Evolutionary conservation across 2,329 filamentous ascomycete species (phyloP), one percentile per base, ranked within the genome.

Genomic region (Clonostachys chloroleuca): DNA sequence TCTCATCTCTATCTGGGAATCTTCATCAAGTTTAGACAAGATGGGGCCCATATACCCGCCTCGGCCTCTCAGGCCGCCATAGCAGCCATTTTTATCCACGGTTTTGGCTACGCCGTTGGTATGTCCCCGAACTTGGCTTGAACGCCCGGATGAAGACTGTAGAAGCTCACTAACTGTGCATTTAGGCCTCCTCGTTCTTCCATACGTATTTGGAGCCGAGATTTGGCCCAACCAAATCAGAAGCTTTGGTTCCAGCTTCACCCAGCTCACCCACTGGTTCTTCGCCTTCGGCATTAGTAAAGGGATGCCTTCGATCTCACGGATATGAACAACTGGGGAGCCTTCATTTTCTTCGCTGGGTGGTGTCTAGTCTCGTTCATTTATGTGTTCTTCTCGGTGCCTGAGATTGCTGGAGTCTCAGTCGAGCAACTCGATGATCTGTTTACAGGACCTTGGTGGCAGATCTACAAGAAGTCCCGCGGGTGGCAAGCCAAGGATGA

Each of bases 161-260:
- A 16, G 14, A 16, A 4, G 13, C 34, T 44, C 16, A 44, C 16
- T 17, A 12, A 35, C 13, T 40, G 12, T 37, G 5, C 40, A 24
- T 24, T 12, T 14, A 60, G 58, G 59, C 5, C 49, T 64, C 0
- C 45, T 69, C 1, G 59, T 66, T 34, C 63, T 75, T 2, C 71
- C 71, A 0, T 75, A 73, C 43, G 60, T 75, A 5, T 72, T 75
- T 46, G 67, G 66, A 5, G 63, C 61, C 2, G 70, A 75, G 46
- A 54, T 74, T 0, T 75, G 69, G 61, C 71, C 72, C 2, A 73
- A 73, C 49, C 62, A 63, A 4, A 65, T 74, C 44, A 65, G 70
- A 0, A 70, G 70, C 0, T 69, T 74, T 50, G 69, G 70, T 24
- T 59, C 59, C 14, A 65, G 70, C 2, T 50, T 72, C 34, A 69